Evolutionary conservation across 805 yeast species (phyloP).

Genomic region (Cyberlindnera maritima): DNA sequence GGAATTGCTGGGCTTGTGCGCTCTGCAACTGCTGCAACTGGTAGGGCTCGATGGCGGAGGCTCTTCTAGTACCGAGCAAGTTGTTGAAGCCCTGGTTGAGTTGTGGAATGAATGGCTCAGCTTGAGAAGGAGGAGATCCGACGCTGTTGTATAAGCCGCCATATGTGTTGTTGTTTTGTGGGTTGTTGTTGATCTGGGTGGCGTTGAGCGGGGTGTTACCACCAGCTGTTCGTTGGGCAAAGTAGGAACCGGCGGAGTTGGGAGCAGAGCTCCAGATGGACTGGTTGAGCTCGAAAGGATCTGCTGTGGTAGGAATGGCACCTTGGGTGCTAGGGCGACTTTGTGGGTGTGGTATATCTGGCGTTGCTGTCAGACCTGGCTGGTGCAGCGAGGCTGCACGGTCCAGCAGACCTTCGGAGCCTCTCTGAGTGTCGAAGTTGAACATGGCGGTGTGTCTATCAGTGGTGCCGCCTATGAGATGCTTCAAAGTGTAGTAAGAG

Average conservation of each 20-base stretch:
- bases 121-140: neutral
- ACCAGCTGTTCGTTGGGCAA: neutral
- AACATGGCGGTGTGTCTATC: neutral
- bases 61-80: slow-evolving; percentile 16
- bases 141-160: neutral
- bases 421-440: neutral
- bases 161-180: neutral
- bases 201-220: neutral
- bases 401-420: neutral
- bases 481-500: too few species aligned
- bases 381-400: neutral
- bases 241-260: neutral
- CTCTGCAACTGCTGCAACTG: slow-evolving; percentile 8
- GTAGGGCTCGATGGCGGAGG: slow-evolving; percentile 14
- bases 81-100: neutral
- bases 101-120: neutral
- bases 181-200: neutral
- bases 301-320: neutral
- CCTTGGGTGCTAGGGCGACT: neutral
- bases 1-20: slow-evolving; percentile 6
- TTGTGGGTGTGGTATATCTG: neutral
- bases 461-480: too few species aligned
- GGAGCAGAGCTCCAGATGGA: slow-evolving; percentile 8
- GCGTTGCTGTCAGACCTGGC: neutral
- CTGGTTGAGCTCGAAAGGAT: slow-evolving; percentile 11